Evolutionary conservation across 208 protist species (phyloP), one percentile per base, ranked within the genome.

Genomic region (Trypanosoma conorhini): DNA sequence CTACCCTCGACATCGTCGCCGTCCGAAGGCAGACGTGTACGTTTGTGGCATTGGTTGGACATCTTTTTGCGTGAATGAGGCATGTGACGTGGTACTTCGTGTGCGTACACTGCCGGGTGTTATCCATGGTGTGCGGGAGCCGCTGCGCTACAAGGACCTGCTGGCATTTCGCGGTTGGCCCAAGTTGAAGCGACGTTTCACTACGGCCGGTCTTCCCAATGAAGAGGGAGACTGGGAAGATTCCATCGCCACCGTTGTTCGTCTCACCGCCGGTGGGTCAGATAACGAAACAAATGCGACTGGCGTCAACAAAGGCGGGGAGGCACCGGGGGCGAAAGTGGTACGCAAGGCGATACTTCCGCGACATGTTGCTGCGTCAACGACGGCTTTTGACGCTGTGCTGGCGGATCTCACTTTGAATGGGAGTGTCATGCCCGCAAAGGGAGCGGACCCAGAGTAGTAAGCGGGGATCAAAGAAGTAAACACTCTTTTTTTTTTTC

Each of bases 21-120:
- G 84, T 0, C 92, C 92, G 22, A 95, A 95, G 77, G 92, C 92
- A 13, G 92, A 97, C 66, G 33, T 97, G 7, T 97, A 97, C 75
- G 78, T 97, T 28, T 95, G 90, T 65, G 92, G 92, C 24, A 78
- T 97, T 22, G 92, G 92, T 30, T 97, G 92, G 92, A 74, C 72
- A 9, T 84, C 88, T 4, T 96, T 97, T 61, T 95, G 89, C 62
- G 89, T 95, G 26, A 83, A 76, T 67, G 84, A 91, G 67, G 70
- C 88, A 0, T 69, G 78, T 9, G 92, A 97, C 70, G 92, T 97
- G 15, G 89, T 97, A 44, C 76, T 97, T 76, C 88, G 92, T 26
- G 92, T 97, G 72, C 92, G 92, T 46, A 97, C 92, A 5, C 76
- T 96, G 42, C 87, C 86, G 1, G 90, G 92, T n/a, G 86, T 97